phyloP scores from a whole-genome alignment of 2,329 filamentous ascomycete genomes.

The Stenocarpella maydis region DNA sequence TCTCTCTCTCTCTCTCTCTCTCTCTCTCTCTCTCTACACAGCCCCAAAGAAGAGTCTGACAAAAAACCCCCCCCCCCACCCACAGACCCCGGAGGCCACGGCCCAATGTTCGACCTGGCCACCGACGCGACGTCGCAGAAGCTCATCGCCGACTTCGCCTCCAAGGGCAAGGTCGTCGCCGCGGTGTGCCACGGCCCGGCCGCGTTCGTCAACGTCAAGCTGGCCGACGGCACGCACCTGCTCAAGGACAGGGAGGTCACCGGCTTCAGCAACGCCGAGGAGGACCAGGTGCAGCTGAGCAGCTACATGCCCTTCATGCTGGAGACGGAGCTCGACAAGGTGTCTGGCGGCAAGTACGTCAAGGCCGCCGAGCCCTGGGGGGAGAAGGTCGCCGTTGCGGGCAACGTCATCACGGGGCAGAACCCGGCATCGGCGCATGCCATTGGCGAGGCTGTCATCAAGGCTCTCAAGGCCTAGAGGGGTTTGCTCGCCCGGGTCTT shows the following conservation, averaged over 20 bases:
- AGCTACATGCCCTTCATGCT: slow-evolving; percentile 66
- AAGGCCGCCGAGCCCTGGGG: slow-evolving; percentile 62
- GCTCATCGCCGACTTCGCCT: slow-evolving; percentile 69
- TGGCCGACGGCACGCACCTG: slow-evolving; percentile 59
- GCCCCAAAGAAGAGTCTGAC: background rate
- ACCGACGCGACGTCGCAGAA: slow-evolving; percentile 63
- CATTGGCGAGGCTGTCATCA: slow-evolving; percentile 60
- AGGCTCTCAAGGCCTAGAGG: slow-evolving; percentile 47
- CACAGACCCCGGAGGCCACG: slow-evolving; percentile 61
- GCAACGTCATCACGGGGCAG: slow-evolving; percentile 64
- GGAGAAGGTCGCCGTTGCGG: slow-evolving; percentile 59
- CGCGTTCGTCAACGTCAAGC: slow-evolving; percentile 66
- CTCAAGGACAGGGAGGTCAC: slow-evolving; percentile 66
- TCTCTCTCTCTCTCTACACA: too few relatives aligned
- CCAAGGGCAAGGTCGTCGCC: slow-evolving; percentile 67
- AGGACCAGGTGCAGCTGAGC: slow-evolving; percentile 53
- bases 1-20: too few relatives aligned
- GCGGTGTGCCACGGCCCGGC: slow-evolving; percentile 76
- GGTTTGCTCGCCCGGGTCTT: too few relatives aligned
- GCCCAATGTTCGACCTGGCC: slow-evolving; percentile 73
- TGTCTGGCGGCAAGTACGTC: slow-evolving; percentile 61
- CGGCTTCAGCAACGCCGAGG: slow-evolving; percentile 66
- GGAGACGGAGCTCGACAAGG: slow-evolving; percentile 60
- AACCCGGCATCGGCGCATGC: slow-evolving; percentile 62
- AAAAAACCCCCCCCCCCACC: too few relatives aligned